Conservation (phyloP, 768 basidiomycete species). For the Lactarius vividus region DNA sequence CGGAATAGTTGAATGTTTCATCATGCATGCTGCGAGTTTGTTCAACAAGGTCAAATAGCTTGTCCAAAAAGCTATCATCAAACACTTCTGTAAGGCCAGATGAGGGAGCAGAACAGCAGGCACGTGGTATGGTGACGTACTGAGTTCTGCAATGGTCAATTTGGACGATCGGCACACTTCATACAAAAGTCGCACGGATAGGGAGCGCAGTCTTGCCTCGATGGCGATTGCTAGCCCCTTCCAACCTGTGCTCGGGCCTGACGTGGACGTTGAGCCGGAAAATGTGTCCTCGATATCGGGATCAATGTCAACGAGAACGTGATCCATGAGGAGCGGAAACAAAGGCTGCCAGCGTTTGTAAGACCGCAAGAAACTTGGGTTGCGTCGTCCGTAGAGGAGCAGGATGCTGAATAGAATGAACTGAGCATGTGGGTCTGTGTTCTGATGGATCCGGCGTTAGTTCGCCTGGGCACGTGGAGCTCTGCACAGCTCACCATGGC, state of each 20-base stretch:
- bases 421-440: constrained; percentile 81
- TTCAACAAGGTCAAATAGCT: constrained; percentile 91
- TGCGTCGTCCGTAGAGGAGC: constrained; percentile 70
- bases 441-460: constrained; percentile 41
- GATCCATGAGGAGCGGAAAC: constrained; percentile 80
- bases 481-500: constrained; percentile 48
- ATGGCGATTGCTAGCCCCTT: constrained; percentile 57
- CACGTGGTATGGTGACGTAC: constrained; percentile 43
- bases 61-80: constrained; percentile 79
- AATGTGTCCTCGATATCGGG: constrained; percentile 57
- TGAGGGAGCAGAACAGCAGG: not conserved
- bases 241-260: constrained; percentile 28
- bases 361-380: constrained; percentile 68
- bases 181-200: constrained; percentile 77
- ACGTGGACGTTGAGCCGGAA: constrained; percentile 40
- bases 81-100: constrained; percentile 58
- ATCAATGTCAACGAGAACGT: constrained; percentile 79
- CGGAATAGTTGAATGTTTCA: constrained; percentile 91
- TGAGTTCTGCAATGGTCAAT: constrained; percentile 70
- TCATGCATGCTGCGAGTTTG: constrained; percentile 84
- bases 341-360: constrained; percentile 83
- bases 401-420: constrained; percentile 77
- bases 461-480: not conserved
- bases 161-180: constrained; percentile 93
- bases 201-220: constrained; percentile 73